phyloP scores from a whole-genome alignment of 176 grass and related monocot species.

The Oryza longistaminata region DNA sequence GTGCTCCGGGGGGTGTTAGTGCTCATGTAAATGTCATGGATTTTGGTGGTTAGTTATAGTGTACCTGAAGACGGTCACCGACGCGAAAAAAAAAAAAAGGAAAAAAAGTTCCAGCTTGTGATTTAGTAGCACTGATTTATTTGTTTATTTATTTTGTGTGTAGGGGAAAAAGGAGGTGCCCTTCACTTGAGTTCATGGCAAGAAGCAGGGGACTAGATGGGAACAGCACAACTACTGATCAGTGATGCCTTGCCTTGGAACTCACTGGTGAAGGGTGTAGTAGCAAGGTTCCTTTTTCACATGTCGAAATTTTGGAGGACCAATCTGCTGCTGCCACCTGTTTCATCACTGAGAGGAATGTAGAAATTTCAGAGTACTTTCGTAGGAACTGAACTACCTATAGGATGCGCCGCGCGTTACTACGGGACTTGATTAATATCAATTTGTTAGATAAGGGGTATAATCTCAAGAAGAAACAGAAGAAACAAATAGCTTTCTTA shows the following conservation, averaged over 20 bases:
- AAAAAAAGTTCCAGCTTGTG: neutral
- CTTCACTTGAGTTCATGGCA: conserved; percentile 48
- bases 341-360: neutral
- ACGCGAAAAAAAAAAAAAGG: neutral
- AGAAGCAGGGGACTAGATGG: conserved; percentile 10
- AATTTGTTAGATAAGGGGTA: too few relatives aligned
- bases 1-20: conserved; percentile 41
- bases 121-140: neutral
- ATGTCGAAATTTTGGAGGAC: neutral
- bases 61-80: conserved; percentile 18
- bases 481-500: too few relatives aligned
- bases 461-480: too few relatives aligned
- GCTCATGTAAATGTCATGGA: conserved; percentile 54
- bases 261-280: conserved; percentile 18
- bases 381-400: too few relatives aligned
- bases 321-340: neutral
- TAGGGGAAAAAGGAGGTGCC: neutral
- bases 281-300: neutral
- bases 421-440: too few relatives aligned
- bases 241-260: conserved; percentile 44
- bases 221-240: conserved; percentile 7
- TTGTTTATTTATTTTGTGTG: neutral
- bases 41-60: conserved; percentile 15
- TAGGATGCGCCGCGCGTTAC: too few relatives aligned
- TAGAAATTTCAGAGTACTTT: too few relatives aligned